These are phyloP conservation scores for Aspergillus udagawae DNA, from an alignment of 2,329 filamentous ascomycete species.

Conservation along the genomic window DNA sequence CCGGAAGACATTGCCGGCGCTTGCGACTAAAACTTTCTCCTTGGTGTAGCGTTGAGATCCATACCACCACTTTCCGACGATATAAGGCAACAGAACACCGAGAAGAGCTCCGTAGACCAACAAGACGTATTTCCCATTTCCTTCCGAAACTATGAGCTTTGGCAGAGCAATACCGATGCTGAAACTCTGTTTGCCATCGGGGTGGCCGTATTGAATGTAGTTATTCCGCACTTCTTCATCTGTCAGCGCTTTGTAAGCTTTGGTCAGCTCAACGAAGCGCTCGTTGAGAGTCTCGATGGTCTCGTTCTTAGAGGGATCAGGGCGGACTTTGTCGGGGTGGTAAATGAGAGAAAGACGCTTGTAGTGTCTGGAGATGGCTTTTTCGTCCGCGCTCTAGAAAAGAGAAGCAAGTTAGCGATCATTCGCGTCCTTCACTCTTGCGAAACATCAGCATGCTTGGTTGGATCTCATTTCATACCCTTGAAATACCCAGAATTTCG, in stretches of 20 bases:
- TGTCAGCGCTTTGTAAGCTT: constrained; percentile 96
- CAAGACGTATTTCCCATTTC: constrained; percentile 92
- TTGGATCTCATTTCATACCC: constrained; percentile 49
- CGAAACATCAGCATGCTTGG: background rate
- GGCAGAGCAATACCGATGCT: constrained; percentile 97
- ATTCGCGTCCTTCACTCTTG: background rate
- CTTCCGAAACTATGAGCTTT: constrained; percentile 86
- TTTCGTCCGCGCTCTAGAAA: constrained; percentile 71
- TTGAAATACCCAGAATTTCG: constrained; percentile 81
- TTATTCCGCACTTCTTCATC: constrained; percentile 98
- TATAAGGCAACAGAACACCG: constrained; percentile 84
- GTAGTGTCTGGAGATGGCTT: constrained; percentile 88
- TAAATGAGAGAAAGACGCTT: constrained; percentile 77
- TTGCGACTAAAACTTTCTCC: constrained; percentile 88
- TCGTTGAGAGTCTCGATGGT: constrained; percentile 81
- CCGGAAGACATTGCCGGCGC: constrained; percentile 88
- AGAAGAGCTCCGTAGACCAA: constrained; percentile 84
- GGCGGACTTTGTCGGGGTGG: constrained; percentile 89
- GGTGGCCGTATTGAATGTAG: constrained; percentile 91
- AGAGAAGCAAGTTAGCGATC: constrained; percentile 1
- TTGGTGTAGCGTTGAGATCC: constrained; percentile 89
- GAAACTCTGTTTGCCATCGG: constrained; percentile 96
- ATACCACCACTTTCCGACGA: constrained; percentile 98
- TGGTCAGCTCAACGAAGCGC: constrained; percentile 89
- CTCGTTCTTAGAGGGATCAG: constrained; percentile 82